Evolutionary conservation across 2,329 filamentous ascomycete genomes (phyloP), one percentile per base, ranked within the genome.

Genomic region (Penicillium olsonii): DNA sequence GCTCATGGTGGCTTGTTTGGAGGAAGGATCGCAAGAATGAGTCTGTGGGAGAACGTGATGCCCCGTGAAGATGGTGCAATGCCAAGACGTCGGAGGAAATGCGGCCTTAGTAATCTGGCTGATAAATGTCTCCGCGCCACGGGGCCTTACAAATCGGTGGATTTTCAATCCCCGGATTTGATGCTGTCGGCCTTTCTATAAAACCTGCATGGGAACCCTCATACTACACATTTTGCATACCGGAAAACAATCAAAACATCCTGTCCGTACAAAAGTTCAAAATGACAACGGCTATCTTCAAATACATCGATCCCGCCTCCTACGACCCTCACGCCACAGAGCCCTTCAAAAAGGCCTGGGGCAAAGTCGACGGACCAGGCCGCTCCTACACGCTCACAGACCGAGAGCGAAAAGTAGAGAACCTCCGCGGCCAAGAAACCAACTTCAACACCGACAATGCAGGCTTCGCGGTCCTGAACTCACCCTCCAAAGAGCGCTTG

Each of bases 351-450:
- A 83, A 83, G 62, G 80, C 84, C 1, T 87, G 84, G 84, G 64
- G 71, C 58, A 87, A 87, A 60, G 84, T 87, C 33, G 84, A 87
- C 62, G 78, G 76, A 0, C 78, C 79, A 35, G 78, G 75, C 14
- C 70, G 69, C n/a, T 84, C 80, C 5, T 87, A 78, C 69, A 67
- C 66, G 18, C 68, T 79, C 12, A 68, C 66, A 27, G 71, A 76
- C 27, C 68, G 76, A 53, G 61, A 71, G 15, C 77, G 78, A 11
- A 59, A 74, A 2, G 82, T 87, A 0, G 62, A 77, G 62, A 76
- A 85, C 64, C 68, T 87, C 22, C 78, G 83, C n/a, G 76, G 75
- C 19, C 67, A 70, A 39, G 72, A 77, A 50, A 57, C 65, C 19
- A 66, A 76, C 14, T 84, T 84, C 68, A 76, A 73, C 37, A 81